Conservation (phyloP, 1,139 yeast genomes). For the Yamadazyma diddensiae region DNA sequence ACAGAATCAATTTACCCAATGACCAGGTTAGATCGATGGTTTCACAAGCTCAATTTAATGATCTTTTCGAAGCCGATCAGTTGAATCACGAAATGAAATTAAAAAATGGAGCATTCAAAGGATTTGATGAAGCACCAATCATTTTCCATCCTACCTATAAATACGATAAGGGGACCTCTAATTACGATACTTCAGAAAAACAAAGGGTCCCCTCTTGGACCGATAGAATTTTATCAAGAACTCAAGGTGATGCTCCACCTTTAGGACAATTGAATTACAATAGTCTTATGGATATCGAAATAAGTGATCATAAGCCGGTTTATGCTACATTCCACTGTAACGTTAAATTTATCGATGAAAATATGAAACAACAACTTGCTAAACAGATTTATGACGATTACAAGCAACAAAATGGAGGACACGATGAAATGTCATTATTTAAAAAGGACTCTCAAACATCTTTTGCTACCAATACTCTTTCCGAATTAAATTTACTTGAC, state of each 20-base stretch:
- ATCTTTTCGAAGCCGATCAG: conserved; percentile 74
- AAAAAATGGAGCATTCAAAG: conserved; percentile 75
- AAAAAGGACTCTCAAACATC: conserved; percentile 9
- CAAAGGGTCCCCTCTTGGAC: conserved; percentile 97
- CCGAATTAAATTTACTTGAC: conserved; percentile 39
- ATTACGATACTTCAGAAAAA: conserved; percentile 87
- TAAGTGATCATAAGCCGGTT: conserved; percentile 93
- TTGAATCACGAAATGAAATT: conserved; percentile 70
- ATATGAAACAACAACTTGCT: conserved; percentile 28
- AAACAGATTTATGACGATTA: conserved; percentile 30
- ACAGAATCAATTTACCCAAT: conserved; percentile 71
- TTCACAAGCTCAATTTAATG: conserved; percentile 40
- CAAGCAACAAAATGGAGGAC: conserved; percentile 31
- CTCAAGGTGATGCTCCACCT: conserved; percentile 41
- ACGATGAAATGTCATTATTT: conserved; percentile 10
- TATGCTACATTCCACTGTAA: conserved; percentile 67
- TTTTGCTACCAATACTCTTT: conserved; percentile 28
- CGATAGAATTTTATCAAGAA: conserved; percentile 68
- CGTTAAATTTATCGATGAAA: conserved; percentile 59
- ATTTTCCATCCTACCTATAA: conserved; percentile 89
- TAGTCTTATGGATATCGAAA: conserved; percentile 50
- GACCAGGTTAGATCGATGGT: conserved; percentile 69
- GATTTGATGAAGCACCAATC: conserved; percentile 77
- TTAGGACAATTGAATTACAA: conserved; percentile 59
- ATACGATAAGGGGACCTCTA: conserved; percentile 82